Percentiles rank a stretch among this genome's conserved stretches.
These are phyloP conservation scores for Grosmannia penicillata DNA, from an alignment of 2,329 filamentous ascomycete species.

Conservation along the genomic window DNA sequence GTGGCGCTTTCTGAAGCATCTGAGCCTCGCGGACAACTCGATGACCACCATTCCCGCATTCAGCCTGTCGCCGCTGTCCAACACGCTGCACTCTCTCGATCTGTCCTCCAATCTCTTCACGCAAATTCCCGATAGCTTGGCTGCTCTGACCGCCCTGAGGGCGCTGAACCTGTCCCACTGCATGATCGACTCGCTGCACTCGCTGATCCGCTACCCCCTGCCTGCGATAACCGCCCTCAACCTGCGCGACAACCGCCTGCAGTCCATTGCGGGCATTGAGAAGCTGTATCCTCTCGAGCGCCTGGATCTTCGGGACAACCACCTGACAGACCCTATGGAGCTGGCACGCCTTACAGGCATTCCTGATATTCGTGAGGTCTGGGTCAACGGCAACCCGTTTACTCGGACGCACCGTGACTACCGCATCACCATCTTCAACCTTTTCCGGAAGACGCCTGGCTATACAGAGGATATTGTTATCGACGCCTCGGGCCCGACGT, in stretches of 20 bases:
- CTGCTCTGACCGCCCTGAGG: conserved; percentile 71
- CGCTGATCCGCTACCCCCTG: conserved; percentile 68
- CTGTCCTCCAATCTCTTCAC: conserved; percentile 84
- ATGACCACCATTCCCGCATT: conserved; percentile 63
- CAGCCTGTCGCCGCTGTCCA: conserved; percentile 68
- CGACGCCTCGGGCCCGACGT: conserved; percentile 70
- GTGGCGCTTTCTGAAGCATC: conserved; percentile 87
- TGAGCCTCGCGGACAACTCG: conserved; percentile 84
- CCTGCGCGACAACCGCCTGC: conserved; percentile 73
- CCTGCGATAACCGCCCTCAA: conserved; percentile 91
- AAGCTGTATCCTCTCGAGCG: conserved; percentile 77
- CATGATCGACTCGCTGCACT: conserved; percentile 93
- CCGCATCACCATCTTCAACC: conserved; percentile 83
- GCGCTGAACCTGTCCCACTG: conserved; percentile 90
- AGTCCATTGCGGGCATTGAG: conserved; percentile 80
- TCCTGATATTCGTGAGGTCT: conserved; percentile 83
- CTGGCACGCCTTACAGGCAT: conserved; percentile 79
- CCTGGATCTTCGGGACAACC: conserved; percentile 83
- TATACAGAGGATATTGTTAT: conserved; percentile 85
- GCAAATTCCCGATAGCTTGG: conserved; percentile 86
- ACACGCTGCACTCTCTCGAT: conserved; percentile 82
- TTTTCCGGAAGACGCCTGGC: conserved; percentile 81
- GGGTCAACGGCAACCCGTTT: conserved; percentile 85
- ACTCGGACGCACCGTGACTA: conserved; percentile 75
- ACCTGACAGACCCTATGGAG: conserved; percentile 78